Evolutionary conservation across 2,329 filamentous ascomycete genomes (phyloP).

Genomic region (Tolypocladium ophioglossoides): DNA sequence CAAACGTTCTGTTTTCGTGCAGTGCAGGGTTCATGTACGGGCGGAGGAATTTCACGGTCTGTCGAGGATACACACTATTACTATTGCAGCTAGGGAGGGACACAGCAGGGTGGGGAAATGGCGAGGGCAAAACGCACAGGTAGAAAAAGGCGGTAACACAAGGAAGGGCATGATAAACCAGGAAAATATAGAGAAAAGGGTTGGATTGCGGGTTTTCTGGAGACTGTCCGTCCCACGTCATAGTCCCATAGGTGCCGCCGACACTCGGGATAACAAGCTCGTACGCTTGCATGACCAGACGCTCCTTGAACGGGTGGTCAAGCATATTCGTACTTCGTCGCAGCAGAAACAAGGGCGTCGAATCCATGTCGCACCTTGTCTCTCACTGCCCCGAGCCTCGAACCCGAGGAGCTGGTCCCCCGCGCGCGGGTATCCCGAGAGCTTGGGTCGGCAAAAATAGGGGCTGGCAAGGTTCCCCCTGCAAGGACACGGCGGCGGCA

Average conservation of each 20-base stretch:
- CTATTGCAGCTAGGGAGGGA: not conserved
- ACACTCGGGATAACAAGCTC: too few species aligned
- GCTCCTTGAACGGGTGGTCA: too few species aligned
- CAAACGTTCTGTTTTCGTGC: not conserved
- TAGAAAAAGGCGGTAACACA: not conserved
- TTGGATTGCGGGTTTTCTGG: not conserved
- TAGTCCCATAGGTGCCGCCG: not conserved
- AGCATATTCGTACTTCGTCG: too few species aligned
- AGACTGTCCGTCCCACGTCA: not conserved
- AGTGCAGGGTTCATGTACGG: not conserved
- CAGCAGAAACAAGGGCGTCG: not conserved
- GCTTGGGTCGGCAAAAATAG: slow-evolving; percentile 23
- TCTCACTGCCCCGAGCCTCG: not conserved
- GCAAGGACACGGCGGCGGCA: not conserved
- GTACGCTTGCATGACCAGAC: not conserved
- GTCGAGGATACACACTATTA: not conserved
- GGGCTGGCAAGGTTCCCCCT: slow-evolving; percentile 18
- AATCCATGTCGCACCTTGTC: not conserved
- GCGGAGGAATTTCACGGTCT: not conserved
- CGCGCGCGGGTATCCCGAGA: slow-evolving; percentile 15
- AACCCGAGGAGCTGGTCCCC: slow-evolving; percentile 20
- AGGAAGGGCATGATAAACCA: not conserved
- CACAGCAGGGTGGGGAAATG: not conserved
- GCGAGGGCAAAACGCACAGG: not conserved
- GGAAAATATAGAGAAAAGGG: not conserved